Percentiles rank a stretch among this genome's conserved stretches.
phyloP scores from a whole-genome alignment of 2,329 filamentous ascomycete genomes.

The Fusarium transvaalense region DNA sequence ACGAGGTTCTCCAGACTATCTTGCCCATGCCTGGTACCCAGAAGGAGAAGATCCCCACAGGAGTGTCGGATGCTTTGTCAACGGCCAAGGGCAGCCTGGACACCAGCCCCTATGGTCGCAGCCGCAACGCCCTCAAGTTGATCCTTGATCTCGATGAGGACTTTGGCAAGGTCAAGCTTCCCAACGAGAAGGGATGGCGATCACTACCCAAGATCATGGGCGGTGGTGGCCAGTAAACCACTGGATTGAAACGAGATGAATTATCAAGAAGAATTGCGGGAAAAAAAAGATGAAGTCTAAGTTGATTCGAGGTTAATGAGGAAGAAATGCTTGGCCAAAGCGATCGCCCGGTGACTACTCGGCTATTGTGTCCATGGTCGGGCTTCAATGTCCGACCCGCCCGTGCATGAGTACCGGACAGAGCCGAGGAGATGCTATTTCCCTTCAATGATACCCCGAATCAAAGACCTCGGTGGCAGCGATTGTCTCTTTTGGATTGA shows the following conservation, averaged over 20 bases:
- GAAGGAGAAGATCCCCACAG: conserved; percentile 66
- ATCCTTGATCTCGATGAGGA: conserved; percentile 94
- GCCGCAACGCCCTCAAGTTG: conserved; percentile 93
- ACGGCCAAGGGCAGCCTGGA: conserved; percentile 53
- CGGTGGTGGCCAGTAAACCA: conserved; percentile 52
- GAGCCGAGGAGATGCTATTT: conserved; percentile 24
- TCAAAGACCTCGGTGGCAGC: neutral
- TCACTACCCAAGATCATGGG: conserved; percentile 64
- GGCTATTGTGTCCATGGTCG: conserved; percentile 38
- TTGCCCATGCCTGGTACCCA: conserved; percentile 78
- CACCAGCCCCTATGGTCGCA: conserved; percentile 68
- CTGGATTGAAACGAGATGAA: conserved; percentile 11
- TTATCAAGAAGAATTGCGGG: neutral
- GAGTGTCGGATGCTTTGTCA: conserved; percentile 72
- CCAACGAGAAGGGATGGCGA: conserved; percentile 66
- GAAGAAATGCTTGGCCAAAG: conserved; percentile 20
- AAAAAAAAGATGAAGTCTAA: conserved; percentile 2
- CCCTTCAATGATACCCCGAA: neutral
- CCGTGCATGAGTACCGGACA: conserved; percentile 37
- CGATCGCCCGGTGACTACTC: conserved; percentile 41
- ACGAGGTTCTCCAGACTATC: conserved; percentile 87
- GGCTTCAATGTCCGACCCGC: conserved; percentile 38
- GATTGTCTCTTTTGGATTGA: conserved; percentile 24
- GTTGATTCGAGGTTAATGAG: conserved; percentile 19
- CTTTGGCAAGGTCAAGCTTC: conserved; percentile 81